Percentiles rank a stretch among this genome's conserved stretches.
These are phyloP conservation scores for Leavenworthia alabamica DNA, from an alignment of 345 rosid species.

Conservation along the genomic window DNA sequence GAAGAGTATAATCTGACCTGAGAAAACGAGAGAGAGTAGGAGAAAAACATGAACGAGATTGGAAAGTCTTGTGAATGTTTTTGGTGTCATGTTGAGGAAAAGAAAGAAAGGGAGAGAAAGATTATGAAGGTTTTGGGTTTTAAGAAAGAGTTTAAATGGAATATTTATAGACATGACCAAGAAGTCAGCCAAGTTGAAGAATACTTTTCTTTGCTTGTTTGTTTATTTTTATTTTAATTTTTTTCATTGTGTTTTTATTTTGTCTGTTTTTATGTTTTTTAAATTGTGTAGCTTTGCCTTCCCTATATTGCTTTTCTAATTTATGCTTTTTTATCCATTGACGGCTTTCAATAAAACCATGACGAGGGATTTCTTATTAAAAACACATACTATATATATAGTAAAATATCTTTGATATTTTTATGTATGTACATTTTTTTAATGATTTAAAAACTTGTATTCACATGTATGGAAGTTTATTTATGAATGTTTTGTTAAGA, in stretches of 20 bases:
- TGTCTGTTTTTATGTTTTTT: background rate
- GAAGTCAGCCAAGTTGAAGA: constrained; percentile 25
- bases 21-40: constrained; percentile 31
- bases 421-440: background rate
- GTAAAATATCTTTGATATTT: background rate
- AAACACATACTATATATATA: background rate
- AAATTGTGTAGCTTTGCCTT: constrained; percentile 38
- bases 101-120: constrained; percentile 9
- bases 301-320: constrained; percentile 34
- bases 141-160: constrained; percentile 11
- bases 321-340: constrained; percentile 29
- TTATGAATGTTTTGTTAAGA: constrained; percentile 3
- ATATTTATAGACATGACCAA: constrained; percentile 15
- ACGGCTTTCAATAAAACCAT: constrained; percentile 21
- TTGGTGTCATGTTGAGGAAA: constrained; percentile 31
- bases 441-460: background rate
- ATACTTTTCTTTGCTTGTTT: constrained; percentile 67
- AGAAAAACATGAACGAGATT: constrained; percentile 33
- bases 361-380: constrained; percentile 16
- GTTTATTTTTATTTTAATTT: constrained; percentile 35
- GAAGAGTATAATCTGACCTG: constrained; percentile 37
- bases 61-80: constrained; percentile 25
- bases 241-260: constrained; percentile 1
- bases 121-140: constrained; percentile 25
- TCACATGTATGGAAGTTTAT: constrained; percentile 14